Conservation (phyloP, 2,329 filamentous ascomycete genomes). For the Coniochaeta pulveracea region DNA sequence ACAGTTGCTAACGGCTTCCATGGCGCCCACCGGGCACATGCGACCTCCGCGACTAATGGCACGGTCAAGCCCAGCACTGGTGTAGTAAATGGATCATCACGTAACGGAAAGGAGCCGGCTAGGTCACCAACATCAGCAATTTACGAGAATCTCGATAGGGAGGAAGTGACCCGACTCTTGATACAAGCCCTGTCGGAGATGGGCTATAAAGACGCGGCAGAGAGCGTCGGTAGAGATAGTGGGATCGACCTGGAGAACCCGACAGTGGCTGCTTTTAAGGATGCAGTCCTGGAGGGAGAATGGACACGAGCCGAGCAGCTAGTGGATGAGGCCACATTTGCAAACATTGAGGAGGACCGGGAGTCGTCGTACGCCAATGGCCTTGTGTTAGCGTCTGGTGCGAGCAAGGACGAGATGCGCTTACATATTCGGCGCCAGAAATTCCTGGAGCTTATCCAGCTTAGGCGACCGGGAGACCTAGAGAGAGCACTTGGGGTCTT, state of each 20-base stretch:
- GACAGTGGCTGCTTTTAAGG: constrained; percentile 76
- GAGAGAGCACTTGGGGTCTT: constrained; percentile 79
- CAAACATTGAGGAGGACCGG: constrained; percentile 19
- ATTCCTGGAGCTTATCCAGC: constrained; percentile 82
- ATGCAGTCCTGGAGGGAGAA: constrained; percentile 65
- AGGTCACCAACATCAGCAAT: constrained; percentile 11
- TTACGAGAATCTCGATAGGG: constrained; percentile 80
- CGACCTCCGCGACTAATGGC: constrained; percentile 31
- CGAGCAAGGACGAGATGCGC: constrained; percentile 68
- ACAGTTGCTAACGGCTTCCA: constrained; percentile 44
- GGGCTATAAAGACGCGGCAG: constrained; percentile 71
- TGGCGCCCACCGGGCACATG: constrained; percentile 30
- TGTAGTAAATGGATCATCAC: constrained; percentile 44
- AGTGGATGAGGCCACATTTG: constrained; percentile 44
- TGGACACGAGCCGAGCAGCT: constrained; percentile 82
- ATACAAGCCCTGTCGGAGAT: constrained; percentile 86
- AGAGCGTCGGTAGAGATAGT: constrained; percentile 66
- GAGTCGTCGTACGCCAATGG: too few relatives aligned
- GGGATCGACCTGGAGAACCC: constrained; percentile 79
- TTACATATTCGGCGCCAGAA: constrained; percentile 91
- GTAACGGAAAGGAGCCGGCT: constrained; percentile 17
- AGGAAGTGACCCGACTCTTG: constrained; percentile 85
- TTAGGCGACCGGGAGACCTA: too few relatives aligned
- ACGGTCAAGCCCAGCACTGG: constrained; percentile 26
- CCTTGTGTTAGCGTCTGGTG: constrained; percentile 62